Evolutionary conservation across 371 early-diverging fungal genomes (phyloP).

Genomic region (Blakeslea trispora): DNA sequence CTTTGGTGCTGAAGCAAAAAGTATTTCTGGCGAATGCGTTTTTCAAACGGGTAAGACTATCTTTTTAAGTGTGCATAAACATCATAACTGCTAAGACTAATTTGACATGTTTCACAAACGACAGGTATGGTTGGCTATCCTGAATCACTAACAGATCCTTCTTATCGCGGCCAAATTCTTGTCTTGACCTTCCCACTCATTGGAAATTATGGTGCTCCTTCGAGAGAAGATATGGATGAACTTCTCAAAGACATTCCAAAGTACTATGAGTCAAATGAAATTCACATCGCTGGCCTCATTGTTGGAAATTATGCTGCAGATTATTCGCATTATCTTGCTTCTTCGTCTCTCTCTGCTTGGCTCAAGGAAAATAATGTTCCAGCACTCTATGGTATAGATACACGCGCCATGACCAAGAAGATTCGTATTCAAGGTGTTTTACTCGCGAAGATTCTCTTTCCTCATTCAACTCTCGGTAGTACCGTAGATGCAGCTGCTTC

Average conservation of each 20-base stretch:
- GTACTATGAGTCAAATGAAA: slow-evolving; percentile 85
- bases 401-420: slow-evolving; percentile 87
- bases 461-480: slow-evolving; percentile 46
- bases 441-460: slow-evolving; percentile 84
- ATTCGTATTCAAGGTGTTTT: slow-evolving; percentile 87
- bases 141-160: slow-evolving; percentile 96
- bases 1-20: slow-evolving; percentile 87
- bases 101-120: slow-evolving; percentile 9
- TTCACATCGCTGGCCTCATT: slow-evolving; percentile 87
- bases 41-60: slow-evolving; percentile 89
- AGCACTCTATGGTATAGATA: slow-evolving; percentile 92
- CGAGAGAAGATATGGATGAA: slow-evolving; percentile 67
- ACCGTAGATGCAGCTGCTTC: slow-evolving; percentile 39
- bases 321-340: slow-evolving; percentile 93
- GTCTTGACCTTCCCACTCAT: slow-evolving; percentile 90
- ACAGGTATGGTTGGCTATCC: slow-evolving; percentile 74
- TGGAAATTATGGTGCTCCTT: slow-evolving; percentile 94
- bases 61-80: neutral
- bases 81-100: neutral
- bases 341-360: slow-evolving; percentile 88
- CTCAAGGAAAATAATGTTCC: slow-evolving; percentile 85
- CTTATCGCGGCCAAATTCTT: slow-evolving; percentile 93
- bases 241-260: slow-evolving; percentile 79
- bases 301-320: slow-evolving; percentile 85
- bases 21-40: slow-evolving; percentile 95